These are phyloP conservation scores for Amanita phalloides DNA, from an alignment of 768 basidiomycete genomes.

Conservation along the genomic window DNA sequence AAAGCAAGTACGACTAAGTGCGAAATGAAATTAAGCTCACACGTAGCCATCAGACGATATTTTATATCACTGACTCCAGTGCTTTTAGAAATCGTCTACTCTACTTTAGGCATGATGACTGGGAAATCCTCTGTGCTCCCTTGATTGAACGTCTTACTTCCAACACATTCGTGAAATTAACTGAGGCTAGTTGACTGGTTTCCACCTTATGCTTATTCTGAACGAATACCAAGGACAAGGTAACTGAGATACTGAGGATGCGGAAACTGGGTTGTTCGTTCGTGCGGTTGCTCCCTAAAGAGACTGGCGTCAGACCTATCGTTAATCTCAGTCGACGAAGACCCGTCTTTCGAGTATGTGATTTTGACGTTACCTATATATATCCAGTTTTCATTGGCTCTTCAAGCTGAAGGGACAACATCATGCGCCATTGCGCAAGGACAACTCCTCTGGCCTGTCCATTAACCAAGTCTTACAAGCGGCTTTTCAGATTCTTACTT, in stretches of 20 bases:
- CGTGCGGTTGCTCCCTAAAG: conserved; percentile 86
- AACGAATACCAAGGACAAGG: conserved; percentile 39
- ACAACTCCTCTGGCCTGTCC: conserved; percentile 32
- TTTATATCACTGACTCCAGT: conserved; percentile 90
- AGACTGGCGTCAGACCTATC: conserved; percentile 89
- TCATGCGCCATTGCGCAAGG: not conserved
- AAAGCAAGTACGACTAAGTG: conserved; percentile 36
- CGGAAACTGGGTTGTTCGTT: conserved; percentile 76
- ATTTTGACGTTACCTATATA: not conserved
- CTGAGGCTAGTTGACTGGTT: conserved; percentile 33
- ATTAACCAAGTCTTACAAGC: conserved; percentile 84
- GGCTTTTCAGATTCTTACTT: conserved; percentile 79
- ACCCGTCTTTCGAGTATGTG: conserved; percentile 17
- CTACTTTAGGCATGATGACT: conserved; percentile 93
- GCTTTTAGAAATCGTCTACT: conserved; percentile 74
- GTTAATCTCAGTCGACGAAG: conserved; percentile 69
- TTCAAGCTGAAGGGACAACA: conserved; percentile 1
- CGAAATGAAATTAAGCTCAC: not conserved
- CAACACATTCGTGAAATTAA: conserved; percentile 60
- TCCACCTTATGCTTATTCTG: not conserved
- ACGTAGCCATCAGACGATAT: conserved; percentile 53
- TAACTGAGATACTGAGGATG: conserved; percentile 54
- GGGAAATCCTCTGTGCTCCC: conserved; percentile 76
- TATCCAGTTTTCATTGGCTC: not conserved
- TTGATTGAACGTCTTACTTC: conserved; percentile 64